Evolutionary conservation across 139 green algal genomes (phyloP), one percentile per base, ranked within the genome.

Genomic region (Chlorella sp.): DNA sequence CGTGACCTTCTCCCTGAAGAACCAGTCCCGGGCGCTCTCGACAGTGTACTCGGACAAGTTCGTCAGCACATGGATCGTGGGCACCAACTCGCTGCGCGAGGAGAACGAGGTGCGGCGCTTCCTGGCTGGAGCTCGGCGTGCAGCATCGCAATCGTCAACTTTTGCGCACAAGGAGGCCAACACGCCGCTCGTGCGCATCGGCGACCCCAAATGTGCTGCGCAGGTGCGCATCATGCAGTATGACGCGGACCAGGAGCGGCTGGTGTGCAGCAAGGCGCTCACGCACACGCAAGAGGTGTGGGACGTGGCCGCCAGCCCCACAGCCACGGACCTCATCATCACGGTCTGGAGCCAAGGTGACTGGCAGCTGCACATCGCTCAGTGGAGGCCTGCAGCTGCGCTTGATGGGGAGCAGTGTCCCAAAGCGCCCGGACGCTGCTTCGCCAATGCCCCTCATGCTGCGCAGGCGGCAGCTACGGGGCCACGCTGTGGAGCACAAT

Each of bases 141-240:
- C 17, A 55, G 42, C 42, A 55, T 10, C 42, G 42, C 42, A 55
- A 17, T 10, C 42, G 17, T 10, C 42, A 10, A 55, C 10, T 17
- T 55, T 10, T 17, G 10, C 17, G 42, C 10, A 10, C 17, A 26
- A 1, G 59, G n/a, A 31, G n/a, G 26, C 26, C 20, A 66, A 30
- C 60, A 6, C 20, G n/a, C 22, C n/a, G 22, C 35, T 60, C 36
- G 51, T 68, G 20, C n/a, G n/a, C n/a, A n/a, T n/a, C n/a, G n/a
- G n/a, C n/a, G n/a, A n/a, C n/a, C n/a, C n/a, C n/a, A n/a, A n/a
- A n/a, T 2, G 49, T 66, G 31, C 23, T 72, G 2, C 49, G 71
- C 74, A 94, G 87, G 64, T 93, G 0, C 76, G 82, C 1, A 23
- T 92, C 10, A 71, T 94, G n/a, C 84, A 92, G 62, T 91, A 86